A percentile compares a stretch with the other conserved stretches of the same genome.
phyloP scores from a whole-genome alignment of 2,329 filamentous ascomycete genomes.

The Calonectria pteridis region DNA sequence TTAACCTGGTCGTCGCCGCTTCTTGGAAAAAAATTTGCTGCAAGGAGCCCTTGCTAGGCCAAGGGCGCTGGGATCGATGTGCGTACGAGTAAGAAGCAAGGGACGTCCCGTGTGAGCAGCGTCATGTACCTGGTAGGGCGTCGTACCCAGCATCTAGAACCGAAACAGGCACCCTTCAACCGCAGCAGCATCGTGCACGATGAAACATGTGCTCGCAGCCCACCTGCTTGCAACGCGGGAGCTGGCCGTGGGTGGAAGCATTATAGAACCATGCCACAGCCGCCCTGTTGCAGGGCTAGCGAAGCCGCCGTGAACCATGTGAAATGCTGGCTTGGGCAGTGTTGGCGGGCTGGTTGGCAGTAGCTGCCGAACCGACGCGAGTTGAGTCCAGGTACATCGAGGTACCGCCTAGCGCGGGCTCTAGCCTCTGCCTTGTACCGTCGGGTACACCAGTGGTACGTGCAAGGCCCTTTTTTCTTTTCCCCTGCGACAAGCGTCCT shows the following conservation, averaged over 20 bases:
- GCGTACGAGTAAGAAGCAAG: constrained; percentile 21
- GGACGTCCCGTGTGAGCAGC: constrained; percentile 13
- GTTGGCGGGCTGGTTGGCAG: constrained; percentile 2
- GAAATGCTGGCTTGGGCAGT: not conserved
- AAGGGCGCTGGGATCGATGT: constrained; percentile 21
- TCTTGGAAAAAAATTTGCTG: constrained; percentile 24
- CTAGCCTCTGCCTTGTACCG: constrained; percentile 8
- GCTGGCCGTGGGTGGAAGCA: constrained; percentile 10
- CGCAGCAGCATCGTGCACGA: not conserved
- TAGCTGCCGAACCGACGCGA: constrained; percentile 6
- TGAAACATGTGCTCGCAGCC: not conserved
- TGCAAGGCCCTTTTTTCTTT: constrained; percentile 12
- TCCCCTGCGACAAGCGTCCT: constrained; percentile 21
- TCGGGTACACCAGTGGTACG: constrained; percentile 20
- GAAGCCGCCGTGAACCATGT: constrained; percentile 7
- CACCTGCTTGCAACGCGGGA: constrained; percentile 22
- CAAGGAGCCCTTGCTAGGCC: constrained; percentile 28
- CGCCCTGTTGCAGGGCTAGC: constrained; percentile 17
- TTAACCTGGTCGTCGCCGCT: constrained; percentile 5
- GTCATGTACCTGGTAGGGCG: constrained; percentile 7
- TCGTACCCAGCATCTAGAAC: not conserved
- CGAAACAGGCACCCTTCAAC: not conserved
- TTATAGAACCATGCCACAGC: constrained; percentile 18
- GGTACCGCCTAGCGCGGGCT: constrained; percentile 17
- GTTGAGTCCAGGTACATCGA: not conserved